These are phyloP conservation scores for Phoenix dactylifera DNA, from an alignment of 176 grass and related monocot species.

Conservation along the genomic window DNA sequence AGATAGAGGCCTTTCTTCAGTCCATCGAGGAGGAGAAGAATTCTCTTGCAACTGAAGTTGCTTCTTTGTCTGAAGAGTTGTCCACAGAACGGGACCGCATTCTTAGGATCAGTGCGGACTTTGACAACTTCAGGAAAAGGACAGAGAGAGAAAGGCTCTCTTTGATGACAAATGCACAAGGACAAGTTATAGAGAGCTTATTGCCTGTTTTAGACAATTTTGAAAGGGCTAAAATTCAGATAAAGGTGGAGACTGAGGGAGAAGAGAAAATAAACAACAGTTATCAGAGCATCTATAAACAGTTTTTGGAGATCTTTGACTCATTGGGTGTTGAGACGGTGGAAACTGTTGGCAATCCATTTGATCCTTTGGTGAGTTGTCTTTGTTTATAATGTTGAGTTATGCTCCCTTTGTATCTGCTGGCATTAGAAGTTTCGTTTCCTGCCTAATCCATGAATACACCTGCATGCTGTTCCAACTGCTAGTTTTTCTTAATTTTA, in stretches of 20 bases:
- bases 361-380: conserved; percentile 87
- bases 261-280: conserved; percentile 87
- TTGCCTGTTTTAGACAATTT: conserved; percentile 96
- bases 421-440: not conserved
- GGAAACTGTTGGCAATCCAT: conserved; percentile 72
- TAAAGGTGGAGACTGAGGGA: conserved; percentile 77
- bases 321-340: conserved; percentile 69
- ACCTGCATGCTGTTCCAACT: not conserved
- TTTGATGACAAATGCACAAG: conserved; percentile 87
- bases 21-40: conserved; percentile 68
- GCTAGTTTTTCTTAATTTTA: not conserved
- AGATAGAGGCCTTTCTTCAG: conserved; percentile 69
- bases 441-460: not conserved
- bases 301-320: conserved; percentile 71
- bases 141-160: conserved; percentile 79
- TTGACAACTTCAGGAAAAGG: conserved; percentile 95
- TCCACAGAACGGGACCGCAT: conserved; percentile 60
- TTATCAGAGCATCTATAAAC: conserved; percentile 97
- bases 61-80: conserved; percentile 47
- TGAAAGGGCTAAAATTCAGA: conserved; percentile 89
- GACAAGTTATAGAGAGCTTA: conserved; percentile 81
- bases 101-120: conserved; percentile 81
- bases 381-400: not conserved
- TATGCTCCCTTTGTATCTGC: not conserved
- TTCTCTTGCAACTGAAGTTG: conserved; percentile 48